These are phyloP conservation scores for Polytrichum commune DNA, from an alignment of 225 moss, liverwort and hornwort genomes.

Conservation along the genomic window DNA sequence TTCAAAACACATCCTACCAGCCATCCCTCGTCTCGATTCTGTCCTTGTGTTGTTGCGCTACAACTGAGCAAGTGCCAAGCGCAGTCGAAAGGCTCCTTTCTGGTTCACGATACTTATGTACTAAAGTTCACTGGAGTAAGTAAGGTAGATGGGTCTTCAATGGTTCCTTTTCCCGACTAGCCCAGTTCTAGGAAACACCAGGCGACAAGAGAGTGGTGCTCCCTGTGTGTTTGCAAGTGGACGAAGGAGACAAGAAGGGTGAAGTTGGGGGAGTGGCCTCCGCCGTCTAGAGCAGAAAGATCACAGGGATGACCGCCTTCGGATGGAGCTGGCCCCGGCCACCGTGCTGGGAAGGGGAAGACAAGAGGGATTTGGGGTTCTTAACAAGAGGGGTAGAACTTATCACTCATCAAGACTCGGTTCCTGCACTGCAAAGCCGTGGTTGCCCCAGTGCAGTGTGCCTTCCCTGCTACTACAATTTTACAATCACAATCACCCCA, in stretches of 20 bases:
- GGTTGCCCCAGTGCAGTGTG: constrained; percentile 49
- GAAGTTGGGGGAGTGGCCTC: constrained; percentile 35
- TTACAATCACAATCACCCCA: too few relatives aligned
- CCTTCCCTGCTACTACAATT: constrained; percentile 1
- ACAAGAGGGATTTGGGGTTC: constrained; percentile 52
- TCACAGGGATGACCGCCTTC: constrained; percentile 99
- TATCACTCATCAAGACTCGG: constrained; percentile 56
- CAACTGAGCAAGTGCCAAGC: too few relatives aligned
- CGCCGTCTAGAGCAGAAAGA: constrained; percentile 83
- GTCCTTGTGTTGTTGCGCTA: too few relatives aligned
- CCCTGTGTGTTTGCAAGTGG: constrained; percentile 33
- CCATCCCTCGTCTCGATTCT: too few relatives aligned
- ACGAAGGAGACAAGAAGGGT: constrained; percentile 26
- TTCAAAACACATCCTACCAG: too few relatives aligned
- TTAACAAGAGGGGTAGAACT: constrained; percentile 35
- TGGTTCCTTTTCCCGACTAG: too few relatives aligned
- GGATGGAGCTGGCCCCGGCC: constrained; percentile 94
- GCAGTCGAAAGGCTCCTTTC: too few relatives aligned
- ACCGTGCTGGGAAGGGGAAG: constrained; percentile 88
- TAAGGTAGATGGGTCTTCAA: too few relatives aligned
- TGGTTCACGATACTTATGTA: too few relatives aligned
- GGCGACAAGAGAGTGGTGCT: constrained; percentile 10
- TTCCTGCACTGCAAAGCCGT: constrained; percentile 65
- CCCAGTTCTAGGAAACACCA: background rate
- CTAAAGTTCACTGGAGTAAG: too few relatives aligned